Base-by-base conservation (phyloP, 805 yeast species). In the Suhomyces vadensis region DNA sequence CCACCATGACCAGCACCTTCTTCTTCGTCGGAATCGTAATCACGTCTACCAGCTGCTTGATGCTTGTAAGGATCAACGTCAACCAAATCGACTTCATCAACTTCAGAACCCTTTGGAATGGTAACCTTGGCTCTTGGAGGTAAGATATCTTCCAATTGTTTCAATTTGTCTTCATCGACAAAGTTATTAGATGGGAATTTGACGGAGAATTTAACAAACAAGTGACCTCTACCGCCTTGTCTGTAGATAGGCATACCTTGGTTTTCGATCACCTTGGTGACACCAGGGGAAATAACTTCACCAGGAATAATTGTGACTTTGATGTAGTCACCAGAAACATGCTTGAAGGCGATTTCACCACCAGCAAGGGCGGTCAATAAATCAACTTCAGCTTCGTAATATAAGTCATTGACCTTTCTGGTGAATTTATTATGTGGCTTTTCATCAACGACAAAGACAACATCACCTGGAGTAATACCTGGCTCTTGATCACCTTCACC, bases 401-500 rank as follows among this genome's bases (percentile, higher is more conserved):
- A 77, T 61, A 94, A 79, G 65, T 94, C 96, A 64, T 88, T 85
- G 54, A 90, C 96, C 65, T 85, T 79, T 81, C 99, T 88, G 56
- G 81, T 79, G 76, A 89, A 94, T 47, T 74, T 64, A 37, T 78
- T 81, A 67, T 94, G 95, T 51, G 89, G 87, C 75, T 85, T 88
- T 76, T 92, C 96, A 51, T 87, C 92, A 53, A 94, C 80, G 31
- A 90, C 86, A 54, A 94, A 90, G 49, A 94, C 78, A 52, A 94
- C 98, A 67, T 94, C 99, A 67, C 99, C 99, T 23, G 99, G 96
- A 48, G 90, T 82, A 47, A 88, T 78, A 65, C 86, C 90, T 49
- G 98, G 98, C 53, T 86, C 94, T 71, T 92, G 97, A 71, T 94
- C 99, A 61, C 97, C 97, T 74, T 92, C 97, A 54, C 97, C 98